Conservation (phyloP, 331 rosid genomes). For the Spiraea crenata region DNA sequence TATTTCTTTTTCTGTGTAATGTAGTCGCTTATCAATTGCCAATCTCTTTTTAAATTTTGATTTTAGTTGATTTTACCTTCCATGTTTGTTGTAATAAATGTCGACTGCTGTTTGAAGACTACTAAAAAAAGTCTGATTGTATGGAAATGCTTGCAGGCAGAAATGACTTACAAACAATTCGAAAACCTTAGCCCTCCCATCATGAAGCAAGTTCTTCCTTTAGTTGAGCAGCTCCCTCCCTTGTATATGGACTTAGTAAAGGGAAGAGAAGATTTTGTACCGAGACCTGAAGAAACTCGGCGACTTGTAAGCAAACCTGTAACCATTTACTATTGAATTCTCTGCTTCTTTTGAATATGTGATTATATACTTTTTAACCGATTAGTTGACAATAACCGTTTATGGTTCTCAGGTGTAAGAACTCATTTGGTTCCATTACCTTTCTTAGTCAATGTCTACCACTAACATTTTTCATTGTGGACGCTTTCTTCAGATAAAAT, state of each 20-base stretch:
- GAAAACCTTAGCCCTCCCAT: slow-evolving; percentile 90
- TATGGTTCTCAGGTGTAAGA: neutral
- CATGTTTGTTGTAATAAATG: neutral
- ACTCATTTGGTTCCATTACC: neutral
- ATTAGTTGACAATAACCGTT: slow-evolving; percentile 2
- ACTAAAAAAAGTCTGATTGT: neutral
- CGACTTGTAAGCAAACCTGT: slow-evolving; percentile 59
- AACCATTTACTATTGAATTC: slow-evolving; percentile 16
- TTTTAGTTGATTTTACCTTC: neutral
- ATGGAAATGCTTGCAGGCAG: slow-evolving; percentile 69
- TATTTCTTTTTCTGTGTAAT: neutral
- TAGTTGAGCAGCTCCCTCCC: slow-evolving; percentile 96
- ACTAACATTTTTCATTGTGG: neutral
- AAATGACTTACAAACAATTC: slow-evolving; percentile 79
- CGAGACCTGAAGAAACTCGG: slow-evolving; percentile 91
- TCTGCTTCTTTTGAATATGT: slow-evolving; percentile 6
- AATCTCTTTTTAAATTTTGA: neutral
- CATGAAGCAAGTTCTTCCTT: slow-evolving; percentile 96
- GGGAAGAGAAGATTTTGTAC: slow-evolving; percentile 84
- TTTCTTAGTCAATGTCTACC: neutral
- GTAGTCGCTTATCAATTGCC: neutral
- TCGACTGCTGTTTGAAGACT: neutral
- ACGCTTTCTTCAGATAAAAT: slow-evolving; percentile 63
- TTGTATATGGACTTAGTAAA: slow-evolving; percentile 86
- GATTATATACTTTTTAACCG: slow-evolving; percentile 15